Evolutionary conservation across 2,329 filamentous ascomycete genomes (phyloP).

Genomic region (Coniochaeta ligniaria): DNA sequence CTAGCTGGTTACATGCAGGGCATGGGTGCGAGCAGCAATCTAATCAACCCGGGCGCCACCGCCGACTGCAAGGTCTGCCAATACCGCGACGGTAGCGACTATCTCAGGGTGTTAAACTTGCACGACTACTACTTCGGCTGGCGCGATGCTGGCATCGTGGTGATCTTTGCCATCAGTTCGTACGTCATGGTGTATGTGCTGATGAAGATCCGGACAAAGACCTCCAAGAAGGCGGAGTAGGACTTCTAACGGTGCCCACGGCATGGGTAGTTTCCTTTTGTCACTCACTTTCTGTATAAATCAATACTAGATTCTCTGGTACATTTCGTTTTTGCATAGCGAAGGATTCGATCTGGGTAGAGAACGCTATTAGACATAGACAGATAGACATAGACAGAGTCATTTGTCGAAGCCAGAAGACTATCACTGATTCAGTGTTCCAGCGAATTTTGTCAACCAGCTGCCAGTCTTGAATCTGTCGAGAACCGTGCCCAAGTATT

Average conservation of each 20-base stretch:
- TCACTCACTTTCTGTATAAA: neutral
- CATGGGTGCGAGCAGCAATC: slow-evolving; percentile 49
- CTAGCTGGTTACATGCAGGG: slow-evolving; percentile 38
- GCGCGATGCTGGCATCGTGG: slow-evolving; percentile 56
- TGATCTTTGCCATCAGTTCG: slow-evolving; percentile 45
- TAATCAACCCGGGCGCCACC: slow-evolving; percentile 46
- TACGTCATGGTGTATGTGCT: slow-evolving; percentile 39
- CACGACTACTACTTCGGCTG: slow-evolving; percentile 57
- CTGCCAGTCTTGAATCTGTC: too few relatives aligned
- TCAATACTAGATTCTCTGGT: too few relatives aligned
- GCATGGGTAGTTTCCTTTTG: too few relatives aligned
- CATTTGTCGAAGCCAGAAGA: too few relatives aligned
- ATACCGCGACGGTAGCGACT: slow-evolving; percentile 51
- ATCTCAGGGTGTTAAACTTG: slow-evolving; percentile 52
- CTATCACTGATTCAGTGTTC: too few relatives aligned
- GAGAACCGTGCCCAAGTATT: too few relatives aligned
- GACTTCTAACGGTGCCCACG: too few relatives aligned
- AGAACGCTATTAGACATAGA: too few relatives aligned
- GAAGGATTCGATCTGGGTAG: too few relatives aligned
- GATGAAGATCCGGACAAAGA: slow-evolving; percentile 42
- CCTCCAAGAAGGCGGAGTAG: slow-evolving; percentile 38
- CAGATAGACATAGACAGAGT: too few relatives aligned
- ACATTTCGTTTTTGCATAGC: too few relatives aligned
- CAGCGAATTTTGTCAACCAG: too few relatives aligned
- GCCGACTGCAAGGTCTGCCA: slow-evolving; percentile 56